Percentiles rank a stretch among this genome's conserved stretches.
Evolutionary conservation across 768 basidiomycete species (phyloP).

Genomic region (Brasilioporus rufonigricans): DNA sequence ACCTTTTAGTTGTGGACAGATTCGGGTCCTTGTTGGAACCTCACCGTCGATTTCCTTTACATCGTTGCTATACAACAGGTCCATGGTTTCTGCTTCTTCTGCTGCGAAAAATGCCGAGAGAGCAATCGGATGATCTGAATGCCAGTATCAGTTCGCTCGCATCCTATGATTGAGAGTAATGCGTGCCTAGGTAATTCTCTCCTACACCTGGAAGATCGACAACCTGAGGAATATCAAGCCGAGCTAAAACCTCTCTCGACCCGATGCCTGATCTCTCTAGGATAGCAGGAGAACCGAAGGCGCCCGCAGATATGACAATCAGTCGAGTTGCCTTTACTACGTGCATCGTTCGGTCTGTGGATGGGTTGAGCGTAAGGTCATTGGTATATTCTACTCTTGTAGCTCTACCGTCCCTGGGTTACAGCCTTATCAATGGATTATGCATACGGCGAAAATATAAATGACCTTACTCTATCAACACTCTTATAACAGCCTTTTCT

Average conservation of each 20-base stretch:
- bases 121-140: constrained; percentile 31
- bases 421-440: neutral
- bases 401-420: constrained; percentile 29
- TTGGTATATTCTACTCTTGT: constrained; percentile 54
- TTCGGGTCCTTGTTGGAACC: constrained; percentile 10
- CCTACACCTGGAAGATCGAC: constrained; percentile 76
- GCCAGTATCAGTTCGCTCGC: neutral
- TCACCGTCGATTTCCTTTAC: constrained; percentile 40
- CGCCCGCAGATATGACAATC: constrained; percentile 50
- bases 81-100: constrained; percentile 48
- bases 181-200: constrained; percentile 56
- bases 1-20: constrained; percentile 10
- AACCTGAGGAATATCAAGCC: constrained; percentile 44
- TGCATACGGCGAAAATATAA: neutral
- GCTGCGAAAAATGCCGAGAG: constrained; percentile 38
- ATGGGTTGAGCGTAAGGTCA: constrained; percentile 18
- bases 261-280: constrained; percentile 71
- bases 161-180: neutral
- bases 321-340: constrained; percentile 40
- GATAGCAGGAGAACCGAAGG: constrained; percentile 56
- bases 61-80: constrained; percentile 42
- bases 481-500: constrained; percentile 44
- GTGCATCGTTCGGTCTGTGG: constrained; percentile 22
- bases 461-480: constrained; percentile 46
- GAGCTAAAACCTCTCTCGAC: constrained; percentile 43